Evolutionary conservation across 1,284 basidiomycete species (phyloP), one percentile per base, ranked within the genome.

Genomic region (Irpex rosettiformis): DNA sequence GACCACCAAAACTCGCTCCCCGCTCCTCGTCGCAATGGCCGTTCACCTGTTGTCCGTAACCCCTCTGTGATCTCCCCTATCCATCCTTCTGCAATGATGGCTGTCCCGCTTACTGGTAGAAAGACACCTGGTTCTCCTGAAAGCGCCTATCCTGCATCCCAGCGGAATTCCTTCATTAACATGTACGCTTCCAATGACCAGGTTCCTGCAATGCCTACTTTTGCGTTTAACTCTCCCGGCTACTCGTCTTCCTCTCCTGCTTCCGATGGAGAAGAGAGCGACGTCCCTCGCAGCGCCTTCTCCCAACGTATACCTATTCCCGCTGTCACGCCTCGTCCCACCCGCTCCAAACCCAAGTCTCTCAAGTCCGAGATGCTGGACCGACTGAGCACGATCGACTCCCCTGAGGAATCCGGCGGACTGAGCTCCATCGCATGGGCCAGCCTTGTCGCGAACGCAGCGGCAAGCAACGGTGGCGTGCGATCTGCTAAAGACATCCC

Each of bases 91-190:
- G 30, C 57, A 28, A 61, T 67, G 40, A 66, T 62, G 13, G 62
- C 68, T 30, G 64, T 69, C 40, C 64, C 60, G 52, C 57, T 69
- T 52, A 45, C n/a, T 22, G 43, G 43, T n/a, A 45, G 21, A 2
- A 65, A 66, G 42, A 66, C 66, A 2, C 64, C 64, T 10, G 63
- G 62, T 28, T 61, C 63, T 8, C 33, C 56, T 30, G 33, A 24
- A 21, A 40, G 57, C 54, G 25, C 24, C 29, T 58, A 48, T 51
- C 54, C 54, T 43, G 58, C 22, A 57, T 61, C 25, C 47, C 62
- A 54, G 55, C 59, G 59, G 47, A 61, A 69, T 60, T 72, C 71
- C n/a, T 56, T 72, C 33, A 64, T 72, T 49, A 68, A 65, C 58
- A 69, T 72, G 70, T 72, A 70, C 60, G 60, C 24, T 22, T 51